Conservation (phyloP, 768 basidiomycete genomes). For the Boletus rufocinnamomeus region DNA sequence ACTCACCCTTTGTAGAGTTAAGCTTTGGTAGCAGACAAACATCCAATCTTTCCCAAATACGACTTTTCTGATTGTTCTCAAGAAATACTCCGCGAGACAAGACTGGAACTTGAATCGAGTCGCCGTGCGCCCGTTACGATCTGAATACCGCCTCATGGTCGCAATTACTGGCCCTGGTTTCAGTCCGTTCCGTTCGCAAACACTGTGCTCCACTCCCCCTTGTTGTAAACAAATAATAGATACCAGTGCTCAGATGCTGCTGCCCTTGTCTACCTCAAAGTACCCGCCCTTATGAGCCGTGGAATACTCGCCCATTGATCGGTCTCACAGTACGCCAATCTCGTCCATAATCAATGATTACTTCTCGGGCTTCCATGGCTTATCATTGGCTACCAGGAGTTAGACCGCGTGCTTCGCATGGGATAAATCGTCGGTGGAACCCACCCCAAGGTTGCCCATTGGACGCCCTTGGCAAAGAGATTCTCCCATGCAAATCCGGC, state of each 20-base stretch:
- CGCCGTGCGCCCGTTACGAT: background rate
- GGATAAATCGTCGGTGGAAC: constrained; percentile 12
- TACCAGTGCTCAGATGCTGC: constrained; percentile 3
- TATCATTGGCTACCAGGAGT: constrained; percentile 20
- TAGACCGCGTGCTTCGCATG: constrained; percentile 24
- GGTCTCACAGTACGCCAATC: constrained; percentile 31
- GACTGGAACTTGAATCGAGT: background rate
- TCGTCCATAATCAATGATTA: constrained; percentile 15
- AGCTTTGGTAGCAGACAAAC: background rate
- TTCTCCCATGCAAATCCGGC: constrained; percentile 33
- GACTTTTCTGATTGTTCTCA: constrained; percentile 7
- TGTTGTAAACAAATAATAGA: constrained; percentile 6
- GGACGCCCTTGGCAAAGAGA: constrained; percentile 10
- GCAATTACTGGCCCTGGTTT: constrained; percentile 21
- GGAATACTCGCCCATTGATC: constrained; percentile 9
- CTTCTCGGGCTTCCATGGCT: constrained; percentile 22
- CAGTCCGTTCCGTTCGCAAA: constrained; percentile 3
- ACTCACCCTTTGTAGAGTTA: constrained; percentile 19
- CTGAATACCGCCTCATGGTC: background rate
- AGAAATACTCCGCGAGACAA: constrained; percentile 4
- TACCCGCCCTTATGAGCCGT: background rate
- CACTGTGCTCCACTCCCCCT: background rate
- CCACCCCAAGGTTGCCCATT: constrained; percentile 10
- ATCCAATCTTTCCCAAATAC: constrained; percentile 6
- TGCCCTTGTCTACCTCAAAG: background rate